Conservation (phyloP, 352 stramenopile genomes). For the Globisporangium nunn region DNA sequence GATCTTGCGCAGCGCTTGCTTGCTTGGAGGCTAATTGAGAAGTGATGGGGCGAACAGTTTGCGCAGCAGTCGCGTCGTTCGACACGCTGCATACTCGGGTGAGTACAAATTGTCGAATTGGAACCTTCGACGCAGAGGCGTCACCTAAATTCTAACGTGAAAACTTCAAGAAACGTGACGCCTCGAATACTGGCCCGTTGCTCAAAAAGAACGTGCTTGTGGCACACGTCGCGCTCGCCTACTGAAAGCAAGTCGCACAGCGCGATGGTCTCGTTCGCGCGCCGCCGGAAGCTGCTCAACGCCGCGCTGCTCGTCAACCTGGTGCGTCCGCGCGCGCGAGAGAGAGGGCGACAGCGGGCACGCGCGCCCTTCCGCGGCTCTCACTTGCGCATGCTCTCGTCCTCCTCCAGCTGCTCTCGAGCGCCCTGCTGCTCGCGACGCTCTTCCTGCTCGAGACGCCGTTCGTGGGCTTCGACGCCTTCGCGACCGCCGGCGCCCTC, state of each 20-base stretch:
- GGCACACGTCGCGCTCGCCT: background rate
- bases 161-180: background rate
- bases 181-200: background rate
- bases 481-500: constrained; percentile 48
- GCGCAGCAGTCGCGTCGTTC: background rate
- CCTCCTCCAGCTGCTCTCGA: constrained; percentile 41
- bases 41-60: no score
- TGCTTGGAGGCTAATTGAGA: no score
- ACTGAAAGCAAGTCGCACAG: background rate
- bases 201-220: background rate
- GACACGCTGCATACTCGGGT: background rate
- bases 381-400: no score
- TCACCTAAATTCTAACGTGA: background rate
- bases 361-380: no score
- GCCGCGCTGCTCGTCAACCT: constrained; percentile 55
- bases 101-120: background rate
- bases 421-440: constrained; percentile 51
- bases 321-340: constrained; percentile 23
- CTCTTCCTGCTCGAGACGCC: constrained; percentile 69
- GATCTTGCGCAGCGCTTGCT: background rate
- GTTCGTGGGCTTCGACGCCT: constrained; percentile 58
- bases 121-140: background rate
- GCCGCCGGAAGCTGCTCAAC: constrained; percentile 54
- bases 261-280: constrained; percentile 12
- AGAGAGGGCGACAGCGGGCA: no score